phyloP scores from a whole-genome alignment of 495 filamentous ascomycete species.

The Letharia columbiana region DNA sequence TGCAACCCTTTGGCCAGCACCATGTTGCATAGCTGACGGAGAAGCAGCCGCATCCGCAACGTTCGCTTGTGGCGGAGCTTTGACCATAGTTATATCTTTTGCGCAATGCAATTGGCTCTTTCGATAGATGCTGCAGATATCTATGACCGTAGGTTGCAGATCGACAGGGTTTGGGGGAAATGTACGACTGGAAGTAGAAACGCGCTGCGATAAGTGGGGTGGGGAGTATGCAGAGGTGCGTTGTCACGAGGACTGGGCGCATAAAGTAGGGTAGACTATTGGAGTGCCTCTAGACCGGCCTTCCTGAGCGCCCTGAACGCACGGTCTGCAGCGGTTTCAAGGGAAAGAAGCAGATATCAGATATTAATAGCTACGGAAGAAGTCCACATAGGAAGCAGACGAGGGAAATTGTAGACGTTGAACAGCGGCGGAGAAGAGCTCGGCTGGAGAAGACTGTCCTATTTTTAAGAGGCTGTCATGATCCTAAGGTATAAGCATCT shows the following conservation, averaged over 20 bases:
- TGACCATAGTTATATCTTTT: conserved; percentile 4
- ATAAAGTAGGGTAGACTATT: conserved; percentile 10
- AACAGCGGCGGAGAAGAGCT: background rate
- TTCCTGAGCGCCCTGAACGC: background rate
- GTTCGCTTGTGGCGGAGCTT: conserved; percentile 5
- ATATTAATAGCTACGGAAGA: background rate
- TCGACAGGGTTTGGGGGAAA: conserved; percentile 9
- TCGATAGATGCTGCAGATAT: conserved; percentile 9
- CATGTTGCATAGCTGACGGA: conserved; percentile 10
- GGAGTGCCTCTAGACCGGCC: background rate
- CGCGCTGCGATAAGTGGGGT: conserved; percentile 10
- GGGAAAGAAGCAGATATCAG: background rate
- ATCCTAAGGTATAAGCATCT: background rate
- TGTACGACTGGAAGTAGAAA: conserved; percentile 8
- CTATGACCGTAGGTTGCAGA: conserved; percentile 12
- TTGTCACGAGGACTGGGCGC: conserved; percentile 13
- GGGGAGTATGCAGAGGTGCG: conserved; percentile 16
- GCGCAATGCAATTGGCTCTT: conserved; percentile 4
- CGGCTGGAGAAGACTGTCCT: background rate
- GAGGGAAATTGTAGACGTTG: background rate
- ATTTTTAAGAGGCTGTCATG: background rate
- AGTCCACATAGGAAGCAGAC: background rate
- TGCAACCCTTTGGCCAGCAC: conserved; percentile 9
- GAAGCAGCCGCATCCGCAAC: conserved; percentile 6
- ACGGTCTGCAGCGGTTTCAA: background rate